These are phyloP conservation scores for Diplodia corticola DNA, from an alignment of 2,329 filamentous ascomycete genomes.

Conservation along the genomic window DNA sequence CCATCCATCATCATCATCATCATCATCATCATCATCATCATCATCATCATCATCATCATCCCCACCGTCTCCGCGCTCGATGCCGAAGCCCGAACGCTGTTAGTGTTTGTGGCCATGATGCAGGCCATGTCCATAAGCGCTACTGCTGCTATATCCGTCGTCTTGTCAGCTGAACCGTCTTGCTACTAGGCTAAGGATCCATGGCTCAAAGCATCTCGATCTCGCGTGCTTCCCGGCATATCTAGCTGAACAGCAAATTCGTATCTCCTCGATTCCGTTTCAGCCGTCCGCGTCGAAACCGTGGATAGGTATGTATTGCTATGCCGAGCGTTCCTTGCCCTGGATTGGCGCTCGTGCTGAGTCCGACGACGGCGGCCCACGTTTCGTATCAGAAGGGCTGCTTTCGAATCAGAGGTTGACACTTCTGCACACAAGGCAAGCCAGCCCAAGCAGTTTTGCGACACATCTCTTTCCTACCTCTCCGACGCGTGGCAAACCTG, in stretches of 20 bases:
- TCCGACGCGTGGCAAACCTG: neutral
- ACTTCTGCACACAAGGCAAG: neutral
- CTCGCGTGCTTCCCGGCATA: neutral
- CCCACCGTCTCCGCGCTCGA: neutral
- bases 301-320: neutral
- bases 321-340: too few species aligned
- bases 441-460: neutral
- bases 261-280: neutral
- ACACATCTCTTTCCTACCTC: neutral
- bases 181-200: neutral
- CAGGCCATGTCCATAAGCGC: neutral
- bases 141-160: neutral
- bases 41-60: neutral
- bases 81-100: neutral
- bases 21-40: too few species aligned
- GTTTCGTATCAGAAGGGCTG: neutral
- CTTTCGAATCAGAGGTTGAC: neutral
- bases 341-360: neutral
- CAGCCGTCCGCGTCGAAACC: neutral
- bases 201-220: neutral
- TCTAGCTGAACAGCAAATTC: neutral
- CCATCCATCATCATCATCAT: neutral
- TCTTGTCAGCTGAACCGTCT: neutral
- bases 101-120: neutral
- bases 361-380: neutral